These are phyloP conservation scores for Grigorovia jiainica DNA, from an alignment of 805 yeast genomes.

Conservation along the genomic window DNA sequence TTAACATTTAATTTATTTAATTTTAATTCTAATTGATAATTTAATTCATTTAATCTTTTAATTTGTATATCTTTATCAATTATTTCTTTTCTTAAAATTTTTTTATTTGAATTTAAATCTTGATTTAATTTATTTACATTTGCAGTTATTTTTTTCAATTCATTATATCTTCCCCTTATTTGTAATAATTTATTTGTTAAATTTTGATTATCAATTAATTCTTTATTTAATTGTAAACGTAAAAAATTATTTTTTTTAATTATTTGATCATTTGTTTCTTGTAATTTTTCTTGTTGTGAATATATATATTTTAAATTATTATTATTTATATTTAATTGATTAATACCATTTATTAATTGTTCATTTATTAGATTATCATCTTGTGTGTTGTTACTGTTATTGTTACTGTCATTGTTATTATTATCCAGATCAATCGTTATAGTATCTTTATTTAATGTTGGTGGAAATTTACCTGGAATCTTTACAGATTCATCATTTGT, in stretches of 20 bases:
- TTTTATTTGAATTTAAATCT: conserved; percentile 21
- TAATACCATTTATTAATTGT: conserved; percentile 13
- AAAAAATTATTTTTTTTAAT: conserved; percentile 20
- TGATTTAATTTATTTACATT: conserved; percentile 10
- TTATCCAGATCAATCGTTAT: no score
- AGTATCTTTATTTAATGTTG: no score
- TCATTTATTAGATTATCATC: not conserved
- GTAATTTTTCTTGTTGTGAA: conserved; percentile 6
- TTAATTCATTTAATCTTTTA: conserved; percentile 21
- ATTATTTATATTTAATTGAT: conserved; percentile 21
- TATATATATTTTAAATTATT: conserved; percentile 9
- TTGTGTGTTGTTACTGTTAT: conserved; percentile 1
- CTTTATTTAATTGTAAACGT: conserved; percentile 26
- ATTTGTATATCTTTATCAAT: conserved; percentile 21
- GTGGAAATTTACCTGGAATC: conserved; percentile 27
- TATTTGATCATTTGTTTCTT: conserved; percentile 2
- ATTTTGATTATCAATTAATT: conserved; percentile 27
- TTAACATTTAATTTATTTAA: not conserved
- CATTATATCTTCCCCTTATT: conserved; percentile 26
- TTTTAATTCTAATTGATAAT: conserved; percentile 3
- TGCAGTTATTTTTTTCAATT: conserved; percentile 12
- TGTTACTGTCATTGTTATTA: conserved; percentile 3
- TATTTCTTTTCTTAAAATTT: conserved; percentile 13
- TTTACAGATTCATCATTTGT: not conserved
- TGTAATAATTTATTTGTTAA: conserved; percentile 29